Base-by-base conservation (phyloP, 2,329 filamentous ascomycete species). In the Alternaria solani region DNA sequence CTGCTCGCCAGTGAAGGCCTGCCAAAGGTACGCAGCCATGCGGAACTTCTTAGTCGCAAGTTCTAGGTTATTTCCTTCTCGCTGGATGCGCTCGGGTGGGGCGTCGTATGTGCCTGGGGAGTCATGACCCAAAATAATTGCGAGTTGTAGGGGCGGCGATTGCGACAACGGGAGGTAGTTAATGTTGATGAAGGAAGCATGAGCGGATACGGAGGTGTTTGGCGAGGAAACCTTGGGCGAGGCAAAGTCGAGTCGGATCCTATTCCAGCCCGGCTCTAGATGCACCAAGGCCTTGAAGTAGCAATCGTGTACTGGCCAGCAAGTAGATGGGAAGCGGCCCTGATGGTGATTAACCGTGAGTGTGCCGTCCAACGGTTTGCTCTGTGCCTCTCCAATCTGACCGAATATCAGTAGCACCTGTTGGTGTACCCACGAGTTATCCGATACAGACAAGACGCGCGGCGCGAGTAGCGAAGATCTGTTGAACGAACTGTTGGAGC, bases 21-120 rank as follows among this genome's bases (percentile, higher is more conserved):
- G 95, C 94, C 95, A 98, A 14, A 98, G 84, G 75, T 98, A 97
- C 25, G 93, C 94, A 18, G 93, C 91, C 91, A 96, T 97, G 64
- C 94, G 88, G 76, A 95, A 97, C 76, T 99, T 99, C 71, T 87
- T 88, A 52, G 96, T 85, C 0, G 95, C 95, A 7, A 87, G 88
- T 11, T 94, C 89, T 36, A 98, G 75, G 1, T 86, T 86, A 77
- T 97, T 96, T 18, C 92, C 94, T 82, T 96, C 94, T 67, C 86
- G 88, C 77, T 91, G 88, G 56, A 87, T 82, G 49, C 91, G 87
- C 55, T 92, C 88, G 1, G 93, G 93, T 16, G 89, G 86, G 4
- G 92, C 89, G 80, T 98, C 94, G 71, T 91, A 97, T 2, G 90
- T 94, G 39, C 86, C 91, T 0, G 91, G 88, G 0, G 94, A 98